These are phyloP conservation scores for Lagenidium sp. DNA, from an alignment of 352 stramenopile genomes.

Conservation along the genomic window DNA sequence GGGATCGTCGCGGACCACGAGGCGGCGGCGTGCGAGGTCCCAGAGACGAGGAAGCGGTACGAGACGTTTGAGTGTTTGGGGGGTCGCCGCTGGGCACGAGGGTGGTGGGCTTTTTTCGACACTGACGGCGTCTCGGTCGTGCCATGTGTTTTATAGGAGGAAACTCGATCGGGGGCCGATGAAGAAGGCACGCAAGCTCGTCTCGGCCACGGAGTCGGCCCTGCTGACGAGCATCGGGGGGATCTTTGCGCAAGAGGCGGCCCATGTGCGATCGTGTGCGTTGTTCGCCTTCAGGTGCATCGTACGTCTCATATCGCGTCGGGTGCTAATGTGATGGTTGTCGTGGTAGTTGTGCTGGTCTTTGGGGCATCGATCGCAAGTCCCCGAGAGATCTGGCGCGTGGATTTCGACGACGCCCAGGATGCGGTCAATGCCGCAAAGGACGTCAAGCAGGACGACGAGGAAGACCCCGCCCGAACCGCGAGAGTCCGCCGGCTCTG, in stretches of 20 bases:
- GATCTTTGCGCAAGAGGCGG: constrained; percentile 35
- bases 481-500: constrained; percentile 22
- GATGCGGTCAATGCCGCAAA: background rate
- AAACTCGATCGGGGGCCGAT: constrained; percentile 17
- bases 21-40: constrained; percentile 11
- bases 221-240: constrained; percentile 16
- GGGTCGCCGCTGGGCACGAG: no score
- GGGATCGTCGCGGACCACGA: constrained; percentile 14
- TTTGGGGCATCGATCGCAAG: constrained; percentile 46
- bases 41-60: constrained; percentile 5
- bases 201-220: constrained; percentile 21
- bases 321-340: background rate
- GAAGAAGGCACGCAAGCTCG: constrained; percentile 45
- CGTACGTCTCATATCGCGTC: constrained; percentile 9
- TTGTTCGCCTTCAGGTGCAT: no score
- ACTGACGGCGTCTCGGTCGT: background rate
- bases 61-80: background rate
- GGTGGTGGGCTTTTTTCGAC: no score
- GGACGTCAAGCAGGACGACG: constrained; percentile 3
- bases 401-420: constrained; percentile 32
- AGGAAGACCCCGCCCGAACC: constrained; percentile 11
- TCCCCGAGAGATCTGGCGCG: constrained; percentile 35
- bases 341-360: constrained; percentile 37
- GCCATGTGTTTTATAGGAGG: constrained; percentile 5
- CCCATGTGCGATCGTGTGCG: no score